Base-by-base conservation (phyloP, 2,329 filamentous ascomycete genomes). In the Ambrosiella beaveri region DNA sequence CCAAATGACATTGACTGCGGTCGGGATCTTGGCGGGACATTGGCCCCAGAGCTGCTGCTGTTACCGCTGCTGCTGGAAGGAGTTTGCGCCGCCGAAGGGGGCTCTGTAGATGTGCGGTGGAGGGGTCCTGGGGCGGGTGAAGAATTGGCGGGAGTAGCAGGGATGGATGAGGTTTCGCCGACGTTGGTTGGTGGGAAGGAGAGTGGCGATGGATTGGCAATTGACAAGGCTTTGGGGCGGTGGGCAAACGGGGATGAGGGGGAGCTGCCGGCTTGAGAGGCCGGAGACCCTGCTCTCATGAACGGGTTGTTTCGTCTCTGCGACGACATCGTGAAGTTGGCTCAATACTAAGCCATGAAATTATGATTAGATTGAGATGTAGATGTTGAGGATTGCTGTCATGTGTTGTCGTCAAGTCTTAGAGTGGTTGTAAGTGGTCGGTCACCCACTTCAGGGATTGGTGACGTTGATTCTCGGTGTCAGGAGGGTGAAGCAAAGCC, bases 301-400 rank as follows among this genome's bases (percentile, higher is more conserved):
- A 95, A 94, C 13, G 87, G 86, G 71, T 88, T 91, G 68, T 82
- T 86, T 65, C 88, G 84, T 74, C 84, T 86, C 68, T 84, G 79
- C 64, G 83, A 80, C 69, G 80, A n/a, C 57, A 58, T 58, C n/a
- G 41, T 54, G 57, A 54, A 11, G n/a, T 27, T 35, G 1, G 3
- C 47, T 51, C 47, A 51, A 51, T 51, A 9, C 8, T 36, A 11
- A 36, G 17, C 47, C 47, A 51, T 51, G 27, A 4, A 51, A 35
- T 7, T 11, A 57, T 41, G 2, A 41, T 49, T 44, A 39, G 41
- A 15, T 57, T 35, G 27, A 47, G 39, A 44, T 47, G n/a, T 47
- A 15, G 7, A 15, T 47, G 7, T 47, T 17, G 44, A 17, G n/a
- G n/a, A 8, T 15, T 15, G 44, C 9, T 13, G 19, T 47, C n/a